These are phyloP conservation scores for Senecio squalidus DNA, from an alignment of 140 eudicot genomes.

Conservation along the genomic window DNA sequence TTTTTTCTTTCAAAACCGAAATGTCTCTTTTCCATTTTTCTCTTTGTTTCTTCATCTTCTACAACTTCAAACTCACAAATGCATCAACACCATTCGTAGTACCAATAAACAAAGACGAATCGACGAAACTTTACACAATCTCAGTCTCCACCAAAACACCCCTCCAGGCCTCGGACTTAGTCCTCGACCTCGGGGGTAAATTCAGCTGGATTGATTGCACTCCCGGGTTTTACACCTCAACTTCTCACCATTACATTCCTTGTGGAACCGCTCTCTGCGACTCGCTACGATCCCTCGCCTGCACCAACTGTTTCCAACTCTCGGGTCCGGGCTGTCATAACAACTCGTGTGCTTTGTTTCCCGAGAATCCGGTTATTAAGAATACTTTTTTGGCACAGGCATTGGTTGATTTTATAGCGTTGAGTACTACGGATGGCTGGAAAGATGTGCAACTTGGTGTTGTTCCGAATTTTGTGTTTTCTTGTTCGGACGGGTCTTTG, in stretches of 20 bases:
- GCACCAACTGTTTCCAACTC: constrained; percentile 7
- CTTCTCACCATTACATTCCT: constrained; percentile 31
- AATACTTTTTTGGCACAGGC: constrained; percentile 21
- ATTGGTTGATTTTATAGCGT: constrained; percentile 27
- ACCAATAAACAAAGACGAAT: constrained; percentile 26
- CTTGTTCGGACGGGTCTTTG: constrained; percentile 32
- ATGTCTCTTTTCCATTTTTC: constrained; percentile 13
- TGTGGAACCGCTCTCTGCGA: constrained; percentile 22
- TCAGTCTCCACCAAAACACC: constrained; percentile 48
- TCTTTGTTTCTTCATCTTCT: constrained; percentile 8
- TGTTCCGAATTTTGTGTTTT: constrained; percentile 33
- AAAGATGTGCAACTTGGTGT: constrained; percentile 16
- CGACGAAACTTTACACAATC: constrained; percentile 32
- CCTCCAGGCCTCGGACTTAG: constrained; percentile 34
- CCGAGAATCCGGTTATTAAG: constrained; percentile 28
- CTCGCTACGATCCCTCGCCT: constrained; percentile 24
- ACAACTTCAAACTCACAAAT: neutral
- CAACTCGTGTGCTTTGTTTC: constrained; percentile 24
- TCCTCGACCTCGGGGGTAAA: constrained; percentile 45
- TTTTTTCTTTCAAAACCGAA: neutral
- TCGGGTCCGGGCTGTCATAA: constrained; percentile 29
- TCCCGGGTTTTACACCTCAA: constrained; percentile 30
- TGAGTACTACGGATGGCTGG: constrained; percentile 29
- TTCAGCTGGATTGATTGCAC: constrained; percentile 44
- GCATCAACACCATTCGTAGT: constrained; percentile 32